Conservation (phyloP, 768 basidiomycete genomes). For the Podaxis rugospora region DNA sequence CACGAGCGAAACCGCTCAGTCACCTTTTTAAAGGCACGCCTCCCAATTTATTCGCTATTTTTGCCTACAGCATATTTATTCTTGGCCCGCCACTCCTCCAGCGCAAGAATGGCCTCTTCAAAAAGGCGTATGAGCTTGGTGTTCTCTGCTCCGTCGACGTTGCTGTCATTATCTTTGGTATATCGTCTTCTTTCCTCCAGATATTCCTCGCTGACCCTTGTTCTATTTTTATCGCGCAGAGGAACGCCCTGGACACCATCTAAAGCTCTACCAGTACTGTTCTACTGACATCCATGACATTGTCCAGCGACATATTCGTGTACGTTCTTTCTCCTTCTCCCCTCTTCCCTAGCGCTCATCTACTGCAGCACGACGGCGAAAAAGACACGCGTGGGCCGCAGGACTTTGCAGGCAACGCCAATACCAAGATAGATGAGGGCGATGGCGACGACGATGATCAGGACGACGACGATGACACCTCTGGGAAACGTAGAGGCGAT, state of each 20-base stretch:
- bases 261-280: constrained; percentile 81
- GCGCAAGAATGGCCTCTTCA: constrained; percentile 90
- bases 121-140: constrained; percentile 89
- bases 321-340: constrained; percentile 18
- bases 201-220: constrained; percentile 16
- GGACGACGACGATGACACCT: constrained; percentile 26
- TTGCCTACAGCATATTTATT: constrained; percentile 37
- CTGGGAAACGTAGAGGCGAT: constrained; percentile 1
- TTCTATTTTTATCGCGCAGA: constrained; percentile 54
- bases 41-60: constrained; percentile 54
- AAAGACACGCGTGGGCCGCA: constrained; percentile 40
- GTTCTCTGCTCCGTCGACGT: constrained; percentile 87
- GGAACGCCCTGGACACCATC: constrained; percentile 73
- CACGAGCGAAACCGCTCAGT: constrained; percentile 90
- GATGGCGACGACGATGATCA: constrained; percentile 39
- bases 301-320: constrained; percentile 59
- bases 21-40: constrained; percentile 80
- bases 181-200: constrained; percentile 8
- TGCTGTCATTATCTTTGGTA: constrained; percentile 79
- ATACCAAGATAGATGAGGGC: constrained; percentile 29
- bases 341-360: constrained; percentile 8
- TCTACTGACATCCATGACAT: constrained; percentile 67
- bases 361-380: constrained; percentile 43
- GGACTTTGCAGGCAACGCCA: constrained; percentile 39
- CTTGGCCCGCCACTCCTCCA: constrained; percentile 40